Evolutionary conservation across 345 rosid genomes (phyloP).

Genomic region (Carallia pectinifolia): DNA sequence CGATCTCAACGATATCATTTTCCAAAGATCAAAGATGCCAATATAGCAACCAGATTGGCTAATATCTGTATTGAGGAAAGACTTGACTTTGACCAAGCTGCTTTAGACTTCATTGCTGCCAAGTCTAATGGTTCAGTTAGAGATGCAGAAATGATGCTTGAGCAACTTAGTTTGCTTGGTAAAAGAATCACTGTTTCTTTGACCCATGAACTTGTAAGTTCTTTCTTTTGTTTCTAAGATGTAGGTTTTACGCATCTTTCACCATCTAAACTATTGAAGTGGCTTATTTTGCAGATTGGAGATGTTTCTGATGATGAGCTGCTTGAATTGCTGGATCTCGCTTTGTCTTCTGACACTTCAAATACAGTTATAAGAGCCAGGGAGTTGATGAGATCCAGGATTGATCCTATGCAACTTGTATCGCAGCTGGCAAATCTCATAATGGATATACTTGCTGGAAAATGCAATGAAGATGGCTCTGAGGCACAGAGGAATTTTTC

Average conservation of each 20-base stretch:
- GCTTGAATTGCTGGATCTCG: conserved; percentile 87
- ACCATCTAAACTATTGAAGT: conserved; percentile 9
- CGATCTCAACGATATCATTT: conserved; percentile 82
- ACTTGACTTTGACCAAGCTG: conserved; percentile 65
- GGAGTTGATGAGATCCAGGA: conserved; percentile 88
- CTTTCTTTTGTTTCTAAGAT: conserved; percentile 12
- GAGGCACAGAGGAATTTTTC: conserved; percentile 56
- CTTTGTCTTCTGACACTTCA: conserved; percentile 87
- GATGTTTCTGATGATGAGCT: conserved; percentile 92
- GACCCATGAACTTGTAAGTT: conserved; percentile 86
- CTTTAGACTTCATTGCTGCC: conserved; percentile 84
- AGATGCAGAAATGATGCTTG: conserved; percentile 95
- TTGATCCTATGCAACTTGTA: conserved; percentile 91
- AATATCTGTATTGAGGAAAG: conserved; percentile 72
- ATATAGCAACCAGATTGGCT: conserved; percentile 58
- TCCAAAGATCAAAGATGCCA: conserved; percentile 62
- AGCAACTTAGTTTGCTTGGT: conserved; percentile 89
- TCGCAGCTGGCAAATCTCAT: conserved; percentile 92
- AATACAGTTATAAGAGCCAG: conserved; percentile 89
- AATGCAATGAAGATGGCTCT: conserved; percentile 57
- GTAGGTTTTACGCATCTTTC: background rate
- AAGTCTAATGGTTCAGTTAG: conserved; percentile 90
- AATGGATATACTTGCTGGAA: conserved; percentile 84
- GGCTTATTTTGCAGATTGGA: conserved; percentile 59
- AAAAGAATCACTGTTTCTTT: conserved; percentile 69